Evolutionary conservation across 371 early-diverging fungal genomes (phyloP).

Genomic region (Cokeromyces recurvatus): DNA sequence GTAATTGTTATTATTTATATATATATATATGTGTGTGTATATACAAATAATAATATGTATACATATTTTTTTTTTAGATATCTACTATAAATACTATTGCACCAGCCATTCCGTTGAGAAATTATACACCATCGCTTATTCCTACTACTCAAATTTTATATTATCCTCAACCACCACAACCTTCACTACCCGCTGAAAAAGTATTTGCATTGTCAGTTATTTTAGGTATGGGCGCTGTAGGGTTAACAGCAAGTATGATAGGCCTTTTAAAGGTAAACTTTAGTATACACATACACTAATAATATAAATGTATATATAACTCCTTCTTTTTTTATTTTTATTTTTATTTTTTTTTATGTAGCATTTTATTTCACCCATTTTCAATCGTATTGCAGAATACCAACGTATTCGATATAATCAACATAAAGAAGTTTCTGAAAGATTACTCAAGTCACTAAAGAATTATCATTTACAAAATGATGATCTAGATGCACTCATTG

Average conservation of each 20-base stretch:
- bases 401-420: conserved; percentile 19
- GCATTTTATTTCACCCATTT: conserved; percentile 22
- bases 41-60: no score
- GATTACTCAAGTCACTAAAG: conserved; percentile 4
- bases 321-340: no score
- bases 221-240: conserved; percentile 35
- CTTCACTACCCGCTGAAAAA: conserved; percentile 29
- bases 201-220: conserved; percentile 34
- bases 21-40: no score
- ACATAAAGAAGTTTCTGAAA: conserved; percentile 13
- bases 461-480: conserved; percentile 12
- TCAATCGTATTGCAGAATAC: conserved; percentile 21
- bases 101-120: conserved; percentile 14
- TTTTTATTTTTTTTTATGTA: not conserved
- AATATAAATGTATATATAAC: no score
- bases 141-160: conserved; percentile 35
- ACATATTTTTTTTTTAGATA: not conserved
- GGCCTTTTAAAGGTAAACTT: conserved; percentile 41
- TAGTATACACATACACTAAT: no score
- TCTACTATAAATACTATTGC: not conserved
- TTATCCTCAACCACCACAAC: conserved; percentile 26
- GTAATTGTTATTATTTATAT: no score
- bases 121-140: conserved; percentile 10
- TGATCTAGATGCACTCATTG: conserved; percentile 25
- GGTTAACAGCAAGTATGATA: conserved; percentile 34